Conservation (phyloP, 371 early-diverging fungal genomes). For the Catenaria anguillulae region DNA sequence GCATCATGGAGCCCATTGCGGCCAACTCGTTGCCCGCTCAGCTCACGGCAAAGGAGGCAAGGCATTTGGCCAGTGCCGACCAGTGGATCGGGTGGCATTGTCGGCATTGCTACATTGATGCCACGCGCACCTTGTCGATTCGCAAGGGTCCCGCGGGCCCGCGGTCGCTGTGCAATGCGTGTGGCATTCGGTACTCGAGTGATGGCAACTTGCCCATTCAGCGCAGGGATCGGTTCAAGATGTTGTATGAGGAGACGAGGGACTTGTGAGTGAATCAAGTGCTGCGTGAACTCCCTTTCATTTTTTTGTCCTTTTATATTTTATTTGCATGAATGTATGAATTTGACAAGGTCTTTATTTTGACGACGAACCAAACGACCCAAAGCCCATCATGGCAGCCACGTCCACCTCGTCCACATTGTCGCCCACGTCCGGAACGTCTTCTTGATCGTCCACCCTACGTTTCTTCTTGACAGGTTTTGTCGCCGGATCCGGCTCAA, state of each 20-base stretch:
- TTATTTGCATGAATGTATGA: too few species aligned
- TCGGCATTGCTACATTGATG: constrained; percentile 25
- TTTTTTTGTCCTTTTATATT: too few species aligned
- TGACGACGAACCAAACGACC: neutral
- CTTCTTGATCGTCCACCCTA: neutral
- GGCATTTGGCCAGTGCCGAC: too few species aligned
- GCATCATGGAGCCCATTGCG: too few species aligned
- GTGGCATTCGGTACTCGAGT: constrained; percentile 35
- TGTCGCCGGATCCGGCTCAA: neutral
- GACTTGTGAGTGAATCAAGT: too few species aligned
- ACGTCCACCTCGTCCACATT: neutral
- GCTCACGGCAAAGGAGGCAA: too few species aligned
- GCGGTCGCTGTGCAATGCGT: constrained; percentile 27
- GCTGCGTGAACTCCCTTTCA: too few species aligned
- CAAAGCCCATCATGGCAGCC: neutral
- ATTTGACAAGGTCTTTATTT: too few species aligned
- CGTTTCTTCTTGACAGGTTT: neutral
- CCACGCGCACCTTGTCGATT: constrained; percentile 25
- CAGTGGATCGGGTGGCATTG: constrained; percentile 33
- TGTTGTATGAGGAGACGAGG: constrained; percentile 3
- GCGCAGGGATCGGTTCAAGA: constrained; percentile 33
- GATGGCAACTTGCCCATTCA: constrained; percentile 35
- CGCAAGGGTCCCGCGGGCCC: constrained; percentile 33
- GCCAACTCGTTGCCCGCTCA: too few species aligned
- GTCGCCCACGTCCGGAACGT: too few species aligned